Evolutionary conservation across 768 basidiomycete genomes (phyloP).

Genomic region (Inosperma sp.): DNA sequence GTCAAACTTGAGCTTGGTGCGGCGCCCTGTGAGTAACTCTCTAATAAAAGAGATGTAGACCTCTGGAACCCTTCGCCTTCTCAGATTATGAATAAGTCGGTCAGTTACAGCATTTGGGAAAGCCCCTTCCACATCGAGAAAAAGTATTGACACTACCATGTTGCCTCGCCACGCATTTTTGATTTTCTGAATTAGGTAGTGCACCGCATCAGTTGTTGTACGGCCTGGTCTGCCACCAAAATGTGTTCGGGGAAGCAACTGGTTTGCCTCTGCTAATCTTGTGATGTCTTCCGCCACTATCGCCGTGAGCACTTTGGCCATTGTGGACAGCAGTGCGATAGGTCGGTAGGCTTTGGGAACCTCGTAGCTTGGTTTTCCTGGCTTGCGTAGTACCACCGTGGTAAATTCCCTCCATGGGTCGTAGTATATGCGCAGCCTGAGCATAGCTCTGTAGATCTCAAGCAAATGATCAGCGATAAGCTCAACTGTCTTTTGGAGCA

Average conservation of each 20-base stretch:
- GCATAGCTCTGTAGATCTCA: conserved; percentile 25
- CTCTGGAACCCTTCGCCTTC: conserved; percentile 23
- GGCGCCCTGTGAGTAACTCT: conserved; percentile 15
- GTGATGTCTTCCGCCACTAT: conserved; percentile 22
- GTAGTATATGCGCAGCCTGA: conserved; percentile 19
- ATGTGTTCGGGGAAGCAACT: conserved; percentile 32
- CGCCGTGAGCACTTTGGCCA: conserved; percentile 27
- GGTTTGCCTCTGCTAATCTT: conserved; percentile 24
- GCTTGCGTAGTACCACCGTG: conserved; percentile 35
- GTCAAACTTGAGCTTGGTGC: conserved; percentile 18
- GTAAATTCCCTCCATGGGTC: too few relatives aligned
- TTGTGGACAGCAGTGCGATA: conserved; percentile 32
- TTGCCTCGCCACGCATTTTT: conserved; percentile 34
- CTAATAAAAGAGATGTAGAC: conserved; percentile 17
- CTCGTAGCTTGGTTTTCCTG: conserved; percentile 32
- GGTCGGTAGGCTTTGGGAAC: conserved; percentile 33
- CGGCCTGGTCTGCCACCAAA: conserved; percentile 39
- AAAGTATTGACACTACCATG: conserved; percentile 33
- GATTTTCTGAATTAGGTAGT: conserved; percentile 29
- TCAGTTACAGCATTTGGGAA: conserved; percentile 28
- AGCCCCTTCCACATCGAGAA: conserved; percentile 43
- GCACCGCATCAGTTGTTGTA: conserved; percentile 34
- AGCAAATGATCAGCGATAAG: conserved; percentile 23
- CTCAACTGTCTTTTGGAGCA: conserved; percentile 20
- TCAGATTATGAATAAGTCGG: conserved; percentile 30